Base-by-base conservation (phyloP, 192 early-diverging fungal species). In the Rhizophagus sp. region DNA sequence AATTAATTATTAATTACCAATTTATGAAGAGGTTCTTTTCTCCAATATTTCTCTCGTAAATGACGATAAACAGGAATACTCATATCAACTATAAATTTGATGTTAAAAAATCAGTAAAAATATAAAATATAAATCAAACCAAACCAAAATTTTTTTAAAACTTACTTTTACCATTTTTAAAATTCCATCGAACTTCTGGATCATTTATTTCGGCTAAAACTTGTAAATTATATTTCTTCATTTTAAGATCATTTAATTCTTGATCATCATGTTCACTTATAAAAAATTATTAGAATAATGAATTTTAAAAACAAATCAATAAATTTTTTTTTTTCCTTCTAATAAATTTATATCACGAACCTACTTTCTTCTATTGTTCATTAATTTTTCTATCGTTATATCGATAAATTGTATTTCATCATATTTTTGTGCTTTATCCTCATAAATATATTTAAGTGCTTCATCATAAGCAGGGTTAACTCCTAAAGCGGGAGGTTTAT, bases 391-490 rank as follows among this genome's bases (percentile, higher is more conserved):
- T 34, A 90, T 72, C 65, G 83, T 80, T 25, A 71, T 81, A 65
- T 88, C 82, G 9, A 91, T 71, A 15, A 67, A 62, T 65, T 85
- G 80, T 25, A 89, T 74, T 72, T 87, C 76, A 15, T 79, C 66
- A n/a, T 88, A 72, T 65, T 88, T 84, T 49, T 87, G 85, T 17
- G 79, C 64, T 81, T 88, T 90, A 81, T 93, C 91, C 12, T 86
- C 77, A 52, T 87, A 82, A 62, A 95, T 92, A 47, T 92, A 80
- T 80, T 91, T 90, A n/a, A 95, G 77, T 12, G 93, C 93, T 78
- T 93, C 91, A 63, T 93, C 93, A 83, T 91, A 95, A 33, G 92
- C 92, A 12, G 87, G 86, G 76, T 93, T 92, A 62, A 91, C 88
- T 44, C 89, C 89, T 24, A 85, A 78, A 27, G 88, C 84, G 17